Evolutionary conservation across 2,329 filamentous ascomycete species (phyloP).

Genomic region (Gyromitra esculenta): DNA sequence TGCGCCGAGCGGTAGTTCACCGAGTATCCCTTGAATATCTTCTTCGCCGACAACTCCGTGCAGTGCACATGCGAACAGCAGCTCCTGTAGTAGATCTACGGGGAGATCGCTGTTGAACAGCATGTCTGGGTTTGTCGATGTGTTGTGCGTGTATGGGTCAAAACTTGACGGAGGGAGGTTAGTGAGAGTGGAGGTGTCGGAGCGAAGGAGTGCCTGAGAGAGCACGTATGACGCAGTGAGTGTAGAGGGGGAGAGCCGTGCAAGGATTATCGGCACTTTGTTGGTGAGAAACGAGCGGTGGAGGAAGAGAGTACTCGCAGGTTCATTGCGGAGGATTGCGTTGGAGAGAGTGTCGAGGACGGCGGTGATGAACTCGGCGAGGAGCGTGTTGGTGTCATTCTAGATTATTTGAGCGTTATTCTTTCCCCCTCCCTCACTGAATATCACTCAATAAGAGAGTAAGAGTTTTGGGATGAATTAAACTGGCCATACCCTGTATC

Average conservation of each 20-base stretch:
- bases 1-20: constrained; percentile 83
- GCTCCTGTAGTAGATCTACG: constrained; percentile 78
- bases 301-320: constrained; percentile 71
- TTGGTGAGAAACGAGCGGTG: constrained; percentile 88
- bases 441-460: not conserved
- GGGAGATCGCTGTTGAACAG: constrained; percentile 61
- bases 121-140: constrained; percentile 63
- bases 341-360: constrained; percentile 92
- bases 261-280: constrained; percentile 71
- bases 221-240: constrained; percentile 73
- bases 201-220: constrained; percentile 71
- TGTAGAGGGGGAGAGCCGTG: constrained; percentile 69
- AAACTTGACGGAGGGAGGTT: constrained; percentile 71
- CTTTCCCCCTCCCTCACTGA: not conserved
- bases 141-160: constrained; percentile 65
- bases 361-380: constrained; percentile 84
- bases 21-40: constrained; percentile 80
- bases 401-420: constrained; percentile 59
- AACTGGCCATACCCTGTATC: constrained; percentile 73
- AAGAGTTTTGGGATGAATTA: not conserved
- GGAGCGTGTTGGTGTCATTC: constrained; percentile 79
- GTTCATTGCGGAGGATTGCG: constrained; percentile 77
- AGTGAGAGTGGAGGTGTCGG: constrained; percentile 72
- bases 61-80: constrained; percentile 88
- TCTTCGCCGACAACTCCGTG: constrained; percentile 83